Evolutionary conservation across 2,329 filamentous ascomycete genomes (phyloP), one percentile per base, ranked within the genome.

Genomic region (Microascus cirrosus): DNA sequence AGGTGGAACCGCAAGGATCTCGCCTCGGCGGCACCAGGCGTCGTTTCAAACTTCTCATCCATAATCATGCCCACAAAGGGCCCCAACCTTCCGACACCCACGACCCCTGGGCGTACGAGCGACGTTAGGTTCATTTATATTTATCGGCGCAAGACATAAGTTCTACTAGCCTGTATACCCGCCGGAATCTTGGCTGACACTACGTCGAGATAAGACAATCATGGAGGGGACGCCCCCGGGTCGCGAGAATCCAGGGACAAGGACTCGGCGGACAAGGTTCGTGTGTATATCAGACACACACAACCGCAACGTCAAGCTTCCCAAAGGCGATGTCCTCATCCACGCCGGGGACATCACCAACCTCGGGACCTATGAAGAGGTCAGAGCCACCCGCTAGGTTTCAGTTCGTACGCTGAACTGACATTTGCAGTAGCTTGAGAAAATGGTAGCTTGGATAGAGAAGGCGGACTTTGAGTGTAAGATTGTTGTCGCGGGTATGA

Each of bases 211-310:
- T 2, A 11, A 24, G 20, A 22, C n/a, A 50, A 24, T 22, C 53
- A 42, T 36, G 20, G 15, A 3, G 13, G 39, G 36, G 2, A 13
- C 28, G 12, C 3, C 25, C 4, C 13, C 39, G 12, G n/a, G 42
- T 22, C 2, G 32, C 25, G 12, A n/a, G 28, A 6, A 4, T 5
- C 15, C 22, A 10, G 50, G 6, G 24, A 35, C 35, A 25, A 15
- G 59, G 7, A 68, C 69, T 11, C 70, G 76, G 56, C 73, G 78
- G 61, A 84, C 86, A 6, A 80, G 87, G 60, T 79, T 91, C 59
- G 85, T 91, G 56, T 90, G 86, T 71, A 78, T 91, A 58, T 88
- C 87, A 3, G 88, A 92, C 70, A 91, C 87, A 1, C 87, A 91
- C 70, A 89, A 89, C 67, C 77, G 74, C 62, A 76, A 77, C 2